phyloP scores from a whole-genome alignment of 2,329 filamentous ascomycete species.

The Fusarium devonianum region DNA sequence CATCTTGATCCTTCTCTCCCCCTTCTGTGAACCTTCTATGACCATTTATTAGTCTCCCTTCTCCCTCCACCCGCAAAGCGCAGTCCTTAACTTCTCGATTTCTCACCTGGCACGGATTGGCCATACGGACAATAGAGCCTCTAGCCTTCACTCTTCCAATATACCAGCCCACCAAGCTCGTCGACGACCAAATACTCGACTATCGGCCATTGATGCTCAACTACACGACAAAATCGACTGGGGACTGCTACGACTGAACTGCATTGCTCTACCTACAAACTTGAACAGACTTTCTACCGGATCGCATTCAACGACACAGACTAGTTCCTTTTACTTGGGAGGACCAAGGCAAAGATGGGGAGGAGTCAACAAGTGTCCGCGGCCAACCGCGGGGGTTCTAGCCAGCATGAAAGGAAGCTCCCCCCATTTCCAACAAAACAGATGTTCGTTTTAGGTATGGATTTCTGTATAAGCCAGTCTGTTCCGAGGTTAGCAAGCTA shows the following conservation, averaged over 20 bases:
- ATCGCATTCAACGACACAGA: conserved; percentile 9
- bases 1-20: conserved; percentile 40
- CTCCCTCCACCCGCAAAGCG: conserved; percentile 23
- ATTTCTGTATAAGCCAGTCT: background rate
- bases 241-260: too few species aligned
- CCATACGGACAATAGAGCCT: conserved; percentile 2
- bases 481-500: conserved; percentile 11
- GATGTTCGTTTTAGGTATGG: conserved; percentile 60
- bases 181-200: conserved; percentile 25
- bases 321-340: too few species aligned
- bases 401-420: conserved; percentile 32
- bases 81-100: conserved; percentile 16
- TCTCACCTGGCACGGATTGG: conserved; percentile 14
- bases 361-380: conserved; percentile 37
- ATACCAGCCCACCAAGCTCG: background rate
- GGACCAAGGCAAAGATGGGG: conserved; percentile 39
- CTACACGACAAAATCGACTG: conserved; percentile 7
- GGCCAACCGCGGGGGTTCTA: conserved; percentile 34
- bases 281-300: background rate
- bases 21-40: conserved; percentile 40
- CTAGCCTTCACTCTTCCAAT: background rate
- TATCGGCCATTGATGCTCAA: conserved; percentile 17
- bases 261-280: background rate
- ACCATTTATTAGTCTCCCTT: conserved; percentile 37
- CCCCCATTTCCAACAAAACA: conserved; percentile 53